phyloP scores from a whole-genome alignment of 176 grass and related monocot species.

The Oryza longistaminata region DNA sequence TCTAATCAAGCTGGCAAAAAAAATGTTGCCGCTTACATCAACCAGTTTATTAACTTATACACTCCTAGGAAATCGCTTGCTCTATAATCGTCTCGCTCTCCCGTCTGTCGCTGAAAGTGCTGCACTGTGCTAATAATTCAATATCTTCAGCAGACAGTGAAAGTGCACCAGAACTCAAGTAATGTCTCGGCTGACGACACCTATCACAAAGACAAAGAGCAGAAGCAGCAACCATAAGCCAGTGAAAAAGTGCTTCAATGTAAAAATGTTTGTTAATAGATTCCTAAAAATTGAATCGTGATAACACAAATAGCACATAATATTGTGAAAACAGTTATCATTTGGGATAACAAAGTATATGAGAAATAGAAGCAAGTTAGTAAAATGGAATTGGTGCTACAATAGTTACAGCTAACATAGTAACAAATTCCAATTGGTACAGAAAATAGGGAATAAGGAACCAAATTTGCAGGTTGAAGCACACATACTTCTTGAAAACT shows the following conservation, averaged over 20 bases:
- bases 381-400: not conserved
- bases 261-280: not conserved
- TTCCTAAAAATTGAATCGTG: not conserved
- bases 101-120: conserved; percentile 46
- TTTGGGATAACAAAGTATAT: not conserved
- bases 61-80: not conserved
- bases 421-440: not conserved
- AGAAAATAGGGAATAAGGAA: not conserved
- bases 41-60: conserved; percentile 26
- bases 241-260: conserved; percentile 1
- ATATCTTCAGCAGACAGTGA: conserved; percentile 48
- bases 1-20: conserved; percentile 26
- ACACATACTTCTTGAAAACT: not conserved
- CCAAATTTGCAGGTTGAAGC: not conserved
- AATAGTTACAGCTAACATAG: not conserved
- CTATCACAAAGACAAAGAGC: conserved; percentile 36
- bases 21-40: conserved; percentile 3
- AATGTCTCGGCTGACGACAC: conserved; percentile 62
- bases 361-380: not conserved
- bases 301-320: conserved; percentile 4
- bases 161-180: conserved; percentile 64
- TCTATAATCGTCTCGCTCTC: conserved; percentile 33
- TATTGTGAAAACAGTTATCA: not conserved
- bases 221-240: not conserved
- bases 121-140: conserved; percentile 57